Evolutionary conservation across 2,329 filamentous ascomycete genomes (phyloP).

Genomic region (Harringtonia aguacate): DNA sequence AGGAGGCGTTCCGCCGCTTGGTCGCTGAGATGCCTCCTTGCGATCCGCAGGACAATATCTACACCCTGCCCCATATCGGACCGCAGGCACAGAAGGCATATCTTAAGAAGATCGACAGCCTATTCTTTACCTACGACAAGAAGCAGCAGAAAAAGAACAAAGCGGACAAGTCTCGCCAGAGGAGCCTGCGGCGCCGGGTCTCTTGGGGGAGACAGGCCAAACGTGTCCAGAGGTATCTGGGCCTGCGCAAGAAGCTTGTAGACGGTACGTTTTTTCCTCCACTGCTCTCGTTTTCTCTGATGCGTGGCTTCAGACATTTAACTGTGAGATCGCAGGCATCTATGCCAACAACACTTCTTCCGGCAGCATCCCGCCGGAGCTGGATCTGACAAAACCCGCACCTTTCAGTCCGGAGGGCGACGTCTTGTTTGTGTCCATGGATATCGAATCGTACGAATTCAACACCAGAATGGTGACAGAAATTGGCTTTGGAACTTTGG

Average conservation of each 20-base stretch:
- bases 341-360: too few species aligned
- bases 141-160: constrained; percentile 26
- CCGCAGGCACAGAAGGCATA: background rate
- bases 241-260: constrained; percentile 37
- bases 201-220: constrained; percentile 45
- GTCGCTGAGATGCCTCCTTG: constrained; percentile 10
- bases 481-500: constrained; percentile 72
- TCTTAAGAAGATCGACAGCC: constrained; percentile 2
- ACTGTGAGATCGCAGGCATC: background rate
- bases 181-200: constrained; percentile 37
- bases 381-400: constrained; percentile 33
- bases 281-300: too few species aligned
- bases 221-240: constrained; percentile 59
- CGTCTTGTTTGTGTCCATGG: constrained; percentile 67
- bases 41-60: background rate
- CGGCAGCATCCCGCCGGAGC: constrained; percentile 1
- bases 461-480: constrained; percentile 64
- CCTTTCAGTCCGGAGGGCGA: constrained; percentile 37
- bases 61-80: background rate
- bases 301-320: background rate
- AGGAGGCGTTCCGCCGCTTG: constrained; percentile 21
- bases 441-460: constrained; percentile 72
- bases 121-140: constrained; percentile 2
- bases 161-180: constrained; percentile 29
- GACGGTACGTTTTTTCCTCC: background rate